Percentiles rank a stretch among this genome's conserved stretches.
These are phyloP conservation scores for Articulospora tetracladia DNA, from an alignment of 495 filamentous ascomycete genomes.

Conservation along the genomic window DNA sequence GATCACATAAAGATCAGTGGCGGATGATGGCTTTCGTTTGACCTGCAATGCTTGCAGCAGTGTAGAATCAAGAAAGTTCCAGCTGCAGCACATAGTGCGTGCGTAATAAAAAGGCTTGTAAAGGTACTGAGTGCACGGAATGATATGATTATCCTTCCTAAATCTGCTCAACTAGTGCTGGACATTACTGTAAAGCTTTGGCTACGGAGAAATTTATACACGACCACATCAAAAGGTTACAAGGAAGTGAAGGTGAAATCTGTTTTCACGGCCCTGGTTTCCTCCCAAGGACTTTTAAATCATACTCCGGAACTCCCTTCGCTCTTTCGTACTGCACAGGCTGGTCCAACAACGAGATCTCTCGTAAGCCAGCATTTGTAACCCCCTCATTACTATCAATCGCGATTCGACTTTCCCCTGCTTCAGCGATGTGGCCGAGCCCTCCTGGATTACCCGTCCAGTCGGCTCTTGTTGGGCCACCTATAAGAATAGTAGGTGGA, in stretches of 20 bases:
- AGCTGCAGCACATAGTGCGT: too few species aligned
- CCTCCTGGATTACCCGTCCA: neutral
- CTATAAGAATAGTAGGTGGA: neutral
- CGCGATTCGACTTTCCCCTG: constrained; percentile 12
- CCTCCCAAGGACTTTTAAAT: neutral
- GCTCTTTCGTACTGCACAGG: neutral
- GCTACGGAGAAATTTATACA: too few species aligned
- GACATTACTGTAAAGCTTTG: too few species aligned
- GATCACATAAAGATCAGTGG: too few species aligned
- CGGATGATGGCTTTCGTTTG: too few species aligned
- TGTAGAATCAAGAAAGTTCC: too few species aligned
- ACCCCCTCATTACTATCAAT: neutral
- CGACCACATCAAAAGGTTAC: neutral
- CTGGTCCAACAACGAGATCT: neutral
- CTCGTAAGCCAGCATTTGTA: constrained; percentile 4
- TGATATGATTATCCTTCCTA: too few species aligned
- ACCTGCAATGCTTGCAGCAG: too few species aligned
- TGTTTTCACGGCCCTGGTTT: neutral
- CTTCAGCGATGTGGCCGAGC: constrained; percentile 18
- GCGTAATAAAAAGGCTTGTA: too few species aligned
- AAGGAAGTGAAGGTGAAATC: neutral
- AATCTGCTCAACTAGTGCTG: too few species aligned
- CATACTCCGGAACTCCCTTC: neutral
- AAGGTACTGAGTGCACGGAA: too few species aligned
- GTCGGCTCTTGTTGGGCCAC: constrained; percentile 1